Percentiles rank a stretch among this genome's conserved stretches.
phyloP scores from a whole-genome alignment of 257 asterid genomes.

The Scutellaria minor region DNA sequence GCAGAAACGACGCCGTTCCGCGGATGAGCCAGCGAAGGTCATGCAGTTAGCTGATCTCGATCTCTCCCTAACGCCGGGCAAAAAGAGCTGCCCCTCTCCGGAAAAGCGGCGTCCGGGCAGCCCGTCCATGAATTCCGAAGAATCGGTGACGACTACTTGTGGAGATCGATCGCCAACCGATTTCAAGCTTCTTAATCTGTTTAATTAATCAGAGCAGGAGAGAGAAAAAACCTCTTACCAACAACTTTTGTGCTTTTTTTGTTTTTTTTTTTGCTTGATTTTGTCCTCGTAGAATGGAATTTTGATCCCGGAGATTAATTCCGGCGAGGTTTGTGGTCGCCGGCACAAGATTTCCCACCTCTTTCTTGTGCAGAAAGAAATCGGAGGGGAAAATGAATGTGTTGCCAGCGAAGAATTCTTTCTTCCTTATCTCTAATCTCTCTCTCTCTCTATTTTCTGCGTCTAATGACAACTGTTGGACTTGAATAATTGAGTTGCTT shows the following conservation, averaged over 20 bases:
- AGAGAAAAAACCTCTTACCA: neutral
- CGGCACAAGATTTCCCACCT: constrained; percentile 78
- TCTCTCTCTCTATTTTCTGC: constrained; percentile 22
- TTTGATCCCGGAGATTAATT: constrained; percentile 45
- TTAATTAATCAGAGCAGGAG: constrained; percentile 34
- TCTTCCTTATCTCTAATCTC: constrained; percentile 27
- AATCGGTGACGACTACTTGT: constrained; percentile 71
- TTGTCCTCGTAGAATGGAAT: constrained; percentile 26
- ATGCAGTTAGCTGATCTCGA: constrained; percentile 57
- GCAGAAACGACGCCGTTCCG: constrained; percentile 58
- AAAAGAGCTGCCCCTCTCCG: constrained; percentile 30
- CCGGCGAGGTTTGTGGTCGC: constrained; percentile 61
- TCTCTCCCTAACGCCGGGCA: constrained; percentile 61
- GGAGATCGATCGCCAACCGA: constrained; percentile 44
- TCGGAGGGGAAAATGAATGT: constrained; percentile 78
- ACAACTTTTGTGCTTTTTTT: neutral
- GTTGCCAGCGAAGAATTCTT: constrained; percentile 51
- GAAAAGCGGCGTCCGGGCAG: constrained; percentile 64
- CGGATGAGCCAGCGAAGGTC: constrained; percentile 40
- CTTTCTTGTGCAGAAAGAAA: constrained; percentile 31
- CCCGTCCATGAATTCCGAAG: constrained; percentile 82
- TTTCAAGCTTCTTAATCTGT: constrained; percentile 64
- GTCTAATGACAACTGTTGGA: constrained; percentile 39
- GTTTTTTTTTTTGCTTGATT: neutral
- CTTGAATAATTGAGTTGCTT: constrained; percentile 46